Evolutionary conservation across 352 stramenopile species (phyloP).

Genomic region (Phytophthora boehmeriae): DNA sequence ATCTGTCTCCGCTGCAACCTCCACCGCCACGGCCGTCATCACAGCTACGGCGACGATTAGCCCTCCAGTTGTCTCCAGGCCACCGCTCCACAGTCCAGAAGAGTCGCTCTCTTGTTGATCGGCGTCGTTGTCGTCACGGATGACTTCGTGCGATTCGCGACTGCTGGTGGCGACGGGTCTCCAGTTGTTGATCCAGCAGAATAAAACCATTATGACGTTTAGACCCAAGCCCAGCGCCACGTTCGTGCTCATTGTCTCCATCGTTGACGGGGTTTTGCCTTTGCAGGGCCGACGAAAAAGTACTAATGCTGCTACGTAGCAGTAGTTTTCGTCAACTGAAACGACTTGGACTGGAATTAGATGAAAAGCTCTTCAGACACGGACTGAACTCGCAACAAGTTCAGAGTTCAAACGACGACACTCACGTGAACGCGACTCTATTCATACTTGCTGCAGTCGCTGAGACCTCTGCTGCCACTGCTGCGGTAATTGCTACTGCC

Average conservation of each 20-base stretch:
- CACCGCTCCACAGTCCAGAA: slow-evolving; percentile 22
- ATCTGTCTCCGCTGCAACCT: slow-evolving; percentile 19
- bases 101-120: slow-evolving; percentile 8
- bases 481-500: slow-evolving; percentile 21
- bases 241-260: slow-evolving; percentile 25
- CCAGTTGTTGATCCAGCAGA: slow-evolving; percentile 27
- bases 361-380: no score
- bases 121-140: slow-evolving; percentile 6
- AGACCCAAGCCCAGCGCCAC: slow-evolving; percentile 20
- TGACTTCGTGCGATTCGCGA: slow-evolving; percentile 11
- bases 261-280: not conserved
- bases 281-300: not conserved
- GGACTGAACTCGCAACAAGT: not conserved
- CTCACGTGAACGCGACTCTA: slow-evolving; percentile 14
- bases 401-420: not conserved
- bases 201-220: slow-evolving; percentile 16
- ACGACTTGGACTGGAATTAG: not conserved
- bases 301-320: no score
- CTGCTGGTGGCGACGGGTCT: slow-evolving; percentile 19
- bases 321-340: no score
- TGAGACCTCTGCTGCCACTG: slow-evolving; percentile 21
- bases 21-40: slow-evolving; percentile 24
- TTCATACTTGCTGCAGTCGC: slow-evolving; percentile 25
- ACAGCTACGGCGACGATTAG: slow-evolving; percentile 28
- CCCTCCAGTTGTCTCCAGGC: slow-evolving; percentile 23